Evolutionary conservation across 2,329 filamentous ascomycete species (phyloP), one percentile per base, ranked within the genome.

Genomic region (Pestalotiopsis fici): DNA sequence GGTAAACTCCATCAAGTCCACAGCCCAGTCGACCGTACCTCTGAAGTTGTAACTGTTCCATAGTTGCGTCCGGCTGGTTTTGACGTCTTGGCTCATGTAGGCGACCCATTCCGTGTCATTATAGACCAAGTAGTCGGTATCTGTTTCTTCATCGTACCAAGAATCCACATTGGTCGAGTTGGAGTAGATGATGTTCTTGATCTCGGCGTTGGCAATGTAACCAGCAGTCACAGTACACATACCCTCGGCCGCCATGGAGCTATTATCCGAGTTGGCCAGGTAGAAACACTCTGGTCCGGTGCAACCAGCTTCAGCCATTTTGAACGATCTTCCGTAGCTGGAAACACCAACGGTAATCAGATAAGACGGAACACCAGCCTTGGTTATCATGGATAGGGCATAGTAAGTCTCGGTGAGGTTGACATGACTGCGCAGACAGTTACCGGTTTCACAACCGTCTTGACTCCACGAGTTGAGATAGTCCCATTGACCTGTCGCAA

Each of bases 311-410:
- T 75, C 43, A 0, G 67, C 65, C 78, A 82, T 81, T n/a, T 71
- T 27, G 68, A 81, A 81, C 1, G 69, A 72, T 0, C 79, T 71
- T 0, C 78, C 80, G 66, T 81, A 81, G 69, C 75, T 79, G 6
- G 72, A 47, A 1, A 78, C 66, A 3, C 80, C 79, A 2, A 80
- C 74, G 15, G 76, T 39, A 56, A 82, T 60, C 68, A 78, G 77
- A 55, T 74, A 70, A 0, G 72, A 59, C 2, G 74, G 69, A 0
- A 81, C 80, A 4, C 78, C 79, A 2, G 80, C 79, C 68, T 82
- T 81, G 75, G 61, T 64, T 23, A 64, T 31, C 43, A 64, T 64
- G 15, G 60, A 5, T 18, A 64, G 35, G 13, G 60, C 39, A 4
- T 18, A 12, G 11, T 15, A 2, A 5, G 50, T 77, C 67, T 74